Evolutionary conservation across 495 filamentous ascomycete species (phyloP).

Genomic region (Tuber aestivum): DNA sequence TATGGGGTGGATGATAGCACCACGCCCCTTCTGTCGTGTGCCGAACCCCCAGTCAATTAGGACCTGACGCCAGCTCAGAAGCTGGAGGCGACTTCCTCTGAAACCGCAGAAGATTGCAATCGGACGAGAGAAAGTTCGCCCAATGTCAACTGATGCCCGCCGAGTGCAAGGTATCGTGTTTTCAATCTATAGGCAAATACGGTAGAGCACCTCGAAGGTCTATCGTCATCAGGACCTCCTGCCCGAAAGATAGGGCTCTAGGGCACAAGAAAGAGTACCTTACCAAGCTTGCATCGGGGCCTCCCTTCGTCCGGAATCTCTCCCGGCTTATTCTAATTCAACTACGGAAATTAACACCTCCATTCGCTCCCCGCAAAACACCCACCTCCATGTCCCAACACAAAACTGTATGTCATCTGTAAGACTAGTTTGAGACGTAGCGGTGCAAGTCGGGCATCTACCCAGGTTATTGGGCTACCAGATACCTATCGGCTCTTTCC

Average conservation of each 20-base stretch:
- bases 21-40: neutral
- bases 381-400: neutral
- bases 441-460: neutral
- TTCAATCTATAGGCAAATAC: neutral
- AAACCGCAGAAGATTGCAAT: neutral
- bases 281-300: too few species aligned
- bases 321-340: neutral
- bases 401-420: neutral
- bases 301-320: neutral
- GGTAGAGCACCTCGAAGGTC: neutral
- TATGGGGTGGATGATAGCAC: neutral
- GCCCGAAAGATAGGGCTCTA: neutral
- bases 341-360: neutral
- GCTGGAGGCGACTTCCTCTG: neutral
- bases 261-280: neutral
- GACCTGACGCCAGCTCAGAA: neutral
- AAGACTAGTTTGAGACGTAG: neutral
- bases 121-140: neutral
- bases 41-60: neutral
- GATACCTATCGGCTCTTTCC: neutral
- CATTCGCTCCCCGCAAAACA: neutral
- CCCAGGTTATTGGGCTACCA: neutral
- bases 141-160: neutral
- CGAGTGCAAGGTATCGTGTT: neutral
- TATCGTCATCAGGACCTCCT: neutral